These are phyloP conservation scores for Blepharisma stoltei DNA, from an alignment of 73 alveolate genomes.

Conservation along the genomic window DNA sequence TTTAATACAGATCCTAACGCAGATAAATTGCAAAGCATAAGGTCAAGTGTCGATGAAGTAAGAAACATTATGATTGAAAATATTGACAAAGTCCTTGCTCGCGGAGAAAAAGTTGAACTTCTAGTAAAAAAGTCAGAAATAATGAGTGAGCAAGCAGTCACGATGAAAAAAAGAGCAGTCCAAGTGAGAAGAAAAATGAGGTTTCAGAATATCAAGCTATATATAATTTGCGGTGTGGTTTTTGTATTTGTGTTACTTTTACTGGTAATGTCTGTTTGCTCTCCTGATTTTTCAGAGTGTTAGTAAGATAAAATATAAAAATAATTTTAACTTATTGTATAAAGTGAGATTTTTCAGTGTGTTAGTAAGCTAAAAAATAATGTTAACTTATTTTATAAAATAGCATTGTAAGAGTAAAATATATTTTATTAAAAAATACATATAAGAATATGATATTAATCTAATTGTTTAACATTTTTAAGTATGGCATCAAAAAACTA, in stretches of 20 bases:
- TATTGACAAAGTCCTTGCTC: slow-evolving; percentile 27
- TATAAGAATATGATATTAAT: no score
- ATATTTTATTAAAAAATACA: no score
- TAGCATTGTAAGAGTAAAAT: no score
- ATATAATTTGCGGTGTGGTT: neutral
- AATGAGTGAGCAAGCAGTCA: slow-evolving; percentile 30
- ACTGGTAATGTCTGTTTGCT: slow-evolving; percentile 8
- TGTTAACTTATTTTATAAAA: no score
- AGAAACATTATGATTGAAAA: slow-evolving; percentile 17
- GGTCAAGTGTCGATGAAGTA: slow-evolving; percentile 18
- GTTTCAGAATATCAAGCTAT: slow-evolving; percentile 15
- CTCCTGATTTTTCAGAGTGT: slow-evolving; percentile 23
- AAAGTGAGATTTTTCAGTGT: slow-evolving; percentile 8
- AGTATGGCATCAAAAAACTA: slow-evolving; percentile 17
- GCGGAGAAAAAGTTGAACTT: slow-evolving; percentile 32
- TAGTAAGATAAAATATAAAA: no score
- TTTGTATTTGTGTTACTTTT: neutral
- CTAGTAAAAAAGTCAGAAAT: slow-evolving; percentile 21
- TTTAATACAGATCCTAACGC: neutral
- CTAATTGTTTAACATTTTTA: no score
- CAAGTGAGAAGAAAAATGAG: slow-evolving; percentile 13
- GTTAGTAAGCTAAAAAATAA: neutral
- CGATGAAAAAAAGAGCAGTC: slow-evolving; percentile 24
- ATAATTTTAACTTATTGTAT: no score
- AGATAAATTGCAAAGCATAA: slow-evolving; percentile 13